Conservation (phyloP, 257 asterid species). For the Buddleja alternifolia region DNA sequence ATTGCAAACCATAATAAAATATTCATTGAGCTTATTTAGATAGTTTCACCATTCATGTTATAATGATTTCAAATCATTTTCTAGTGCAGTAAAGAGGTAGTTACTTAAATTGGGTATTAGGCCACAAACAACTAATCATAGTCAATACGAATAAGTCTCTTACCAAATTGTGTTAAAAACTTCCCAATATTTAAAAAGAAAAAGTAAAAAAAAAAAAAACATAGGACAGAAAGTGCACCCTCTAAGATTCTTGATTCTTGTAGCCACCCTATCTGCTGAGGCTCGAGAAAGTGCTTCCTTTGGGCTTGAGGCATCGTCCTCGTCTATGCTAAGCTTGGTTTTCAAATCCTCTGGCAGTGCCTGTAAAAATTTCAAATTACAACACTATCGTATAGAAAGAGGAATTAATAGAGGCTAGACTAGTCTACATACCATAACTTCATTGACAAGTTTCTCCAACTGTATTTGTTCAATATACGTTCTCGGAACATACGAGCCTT, state of each 20-base stretch:
- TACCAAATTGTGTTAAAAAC: not conserved
- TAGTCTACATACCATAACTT: slow-evolving; percentile 77
- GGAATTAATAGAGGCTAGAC: slow-evolving; percentile 14
- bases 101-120: not conserved
- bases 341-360: slow-evolving; percentile 94
- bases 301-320: slow-evolving; percentile 83
- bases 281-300: slow-evolving; percentile 83
- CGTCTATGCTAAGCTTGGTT: slow-evolving; percentile 90
- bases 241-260: slow-evolving; percentile 62
- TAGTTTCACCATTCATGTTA: too few species aligned
- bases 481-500: slow-evolving; percentile 84
- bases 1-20: too few species aligned
- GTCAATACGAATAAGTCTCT: not conserved
- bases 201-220: not conserved
- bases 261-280: slow-evolving; percentile 64
- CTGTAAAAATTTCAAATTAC: slow-evolving; percentile 51
- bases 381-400: slow-evolving; percentile 13
- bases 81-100: too few species aligned
- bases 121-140: not conserved
- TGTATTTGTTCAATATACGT: slow-evolving; percentile 98
- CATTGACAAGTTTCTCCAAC: slow-evolving; percentile 90
- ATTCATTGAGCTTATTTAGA: too few species aligned
- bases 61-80: too few species aligned
- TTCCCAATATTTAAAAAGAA: not conserved
- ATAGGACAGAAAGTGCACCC: slow-evolving; percentile 43